These are phyloP conservation scores for Microcyclosporella mali DNA, from an alignment of 2,329 filamentous ascomycete genomes.

Conservation along the genomic window DNA sequence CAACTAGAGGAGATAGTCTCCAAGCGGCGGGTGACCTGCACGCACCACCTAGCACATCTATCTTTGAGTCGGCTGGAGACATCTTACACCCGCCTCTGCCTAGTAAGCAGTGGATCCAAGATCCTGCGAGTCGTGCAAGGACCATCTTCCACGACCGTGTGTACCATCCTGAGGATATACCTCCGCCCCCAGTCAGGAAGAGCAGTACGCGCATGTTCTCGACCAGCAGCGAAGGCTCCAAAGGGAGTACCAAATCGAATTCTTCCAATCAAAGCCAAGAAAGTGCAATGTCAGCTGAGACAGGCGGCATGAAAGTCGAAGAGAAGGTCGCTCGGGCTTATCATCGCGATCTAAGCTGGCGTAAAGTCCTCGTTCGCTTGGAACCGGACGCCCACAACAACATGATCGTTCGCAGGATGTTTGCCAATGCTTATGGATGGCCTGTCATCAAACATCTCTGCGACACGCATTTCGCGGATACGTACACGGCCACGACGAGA, in stretches of 20 bases:
- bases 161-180: constrained; percentile 90
- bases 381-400: constrained; percentile 99
- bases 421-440: constrained; percentile 96
- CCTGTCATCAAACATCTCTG: constrained; percentile 92
- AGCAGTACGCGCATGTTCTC: constrained; percentile 28
- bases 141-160: constrained; percentile 97
- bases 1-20: constrained; percentile 47
- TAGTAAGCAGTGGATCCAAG: constrained; percentile 70
- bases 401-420: constrained; percentile 92
- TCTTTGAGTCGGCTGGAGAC: constrained; percentile 93
- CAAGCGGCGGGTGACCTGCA: constrained; percentile 27
- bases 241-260: constrained; percentile 9
- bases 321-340: constrained; percentile 97
- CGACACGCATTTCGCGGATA: constrained; percentile 86
- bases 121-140: constrained; percentile 72
- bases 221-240: constrained; percentile 24
- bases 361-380: constrained; percentile 89
- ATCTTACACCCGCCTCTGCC: constrained; percentile 85
- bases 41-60: constrained; percentile 80
- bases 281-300: constrained; percentile 37
- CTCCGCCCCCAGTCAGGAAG: constrained; percentile 59
- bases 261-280: constrained; percentile 7
- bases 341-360: constrained; percentile 85
- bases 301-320: constrained; percentile 77
- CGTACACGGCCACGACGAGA: constrained; percentile 56